Conservation (phyloP, 768 basidiomycete genomes). For the Leucogyrophana mollusca region DNA sequence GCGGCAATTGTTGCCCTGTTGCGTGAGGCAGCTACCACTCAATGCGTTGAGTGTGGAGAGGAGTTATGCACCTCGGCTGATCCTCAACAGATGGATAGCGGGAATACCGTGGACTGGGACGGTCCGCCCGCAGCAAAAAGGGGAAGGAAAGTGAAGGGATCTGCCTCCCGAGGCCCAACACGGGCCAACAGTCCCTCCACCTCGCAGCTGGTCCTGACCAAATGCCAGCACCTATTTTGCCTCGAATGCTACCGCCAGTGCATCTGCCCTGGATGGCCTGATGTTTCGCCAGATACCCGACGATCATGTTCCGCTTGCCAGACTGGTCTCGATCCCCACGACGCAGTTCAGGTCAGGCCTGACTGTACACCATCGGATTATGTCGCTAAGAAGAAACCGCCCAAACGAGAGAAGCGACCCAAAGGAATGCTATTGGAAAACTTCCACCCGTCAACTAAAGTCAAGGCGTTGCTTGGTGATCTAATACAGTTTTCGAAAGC, state of each 20-base stretch:
- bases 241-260: conserved; percentile 76
- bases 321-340: conserved; percentile 57
- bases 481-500: conserved; percentile 75
- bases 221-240: conserved; percentile 95
- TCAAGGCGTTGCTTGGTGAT: conserved; percentile 78
- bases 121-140: conserved; percentile 48
- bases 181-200: conserved; percentile 70
- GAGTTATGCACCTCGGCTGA: conserved; percentile 65
- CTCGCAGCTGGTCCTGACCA: conserved; percentile 74
- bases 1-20: conserved; percentile 82
- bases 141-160: conserved; percentile 52
- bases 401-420: conserved; percentile 64
- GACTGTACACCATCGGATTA: conserved; percentile 45
- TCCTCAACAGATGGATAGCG: conserved; percentile 36
- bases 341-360: conserved; percentile 81
- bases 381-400: conserved; percentile 57
- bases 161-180: conserved; percentile 65
- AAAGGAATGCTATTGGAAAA: conserved; percentile 54
- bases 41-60: conserved; percentile 83
- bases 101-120: conserved; percentile 46
- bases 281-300: conserved; percentile 52
- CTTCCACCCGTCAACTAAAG: conserved; percentile 83
- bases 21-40: conserved; percentile 82
- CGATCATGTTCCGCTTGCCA: conserved; percentile 81
- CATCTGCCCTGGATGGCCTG: conserved; percentile 83